Conservation (phyloP, 2,329 filamentous ascomycete species). For the Aspergillus oerlinghausenensis region DNA sequence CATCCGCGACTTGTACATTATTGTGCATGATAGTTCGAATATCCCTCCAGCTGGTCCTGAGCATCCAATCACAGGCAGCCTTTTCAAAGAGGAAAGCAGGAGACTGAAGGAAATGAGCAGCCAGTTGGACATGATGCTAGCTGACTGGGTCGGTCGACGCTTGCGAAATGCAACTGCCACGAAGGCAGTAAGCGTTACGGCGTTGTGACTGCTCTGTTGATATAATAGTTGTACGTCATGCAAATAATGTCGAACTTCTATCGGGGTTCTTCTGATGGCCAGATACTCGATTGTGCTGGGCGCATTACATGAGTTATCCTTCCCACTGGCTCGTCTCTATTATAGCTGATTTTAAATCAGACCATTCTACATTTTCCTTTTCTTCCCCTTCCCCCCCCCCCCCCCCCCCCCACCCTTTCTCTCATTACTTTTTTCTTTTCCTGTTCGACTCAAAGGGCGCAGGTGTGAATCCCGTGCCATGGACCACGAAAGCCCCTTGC, state of each 20-base stretch:
- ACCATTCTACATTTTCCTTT: conserved; percentile 9
- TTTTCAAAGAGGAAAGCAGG: conserved; percentile 85
- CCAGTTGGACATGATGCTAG: conserved; percentile 82
- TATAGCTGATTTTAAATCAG: conserved; percentile 12
- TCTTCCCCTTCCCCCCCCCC: too few relatives aligned
- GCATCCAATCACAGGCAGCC: conserved; percentile 72
- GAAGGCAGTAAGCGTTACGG: conserved; percentile 10
- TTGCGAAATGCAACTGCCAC: conserved; percentile 17
- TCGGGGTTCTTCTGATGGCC: conserved; percentile 1
- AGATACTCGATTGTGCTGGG: conserved; percentile 18
- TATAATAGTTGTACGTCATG: neutral
- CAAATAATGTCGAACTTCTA: neutral
- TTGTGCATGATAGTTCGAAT: conserved; percentile 89
- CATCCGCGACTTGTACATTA: conserved; percentile 80
- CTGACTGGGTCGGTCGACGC: conserved; percentile 64
- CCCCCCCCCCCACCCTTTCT: too few relatives aligned
- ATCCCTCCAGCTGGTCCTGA: conserved; percentile 74
- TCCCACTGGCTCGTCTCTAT: conserved; percentile 3
- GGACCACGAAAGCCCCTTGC: neutral
- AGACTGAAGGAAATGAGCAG: conserved; percentile 82
- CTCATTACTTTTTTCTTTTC: conserved; percentile 2
- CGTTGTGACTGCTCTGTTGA: conserved; percentile 4
- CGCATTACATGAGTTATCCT: conserved; percentile 11
- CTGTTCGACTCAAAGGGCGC: neutral
- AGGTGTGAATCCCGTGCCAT: neutral